Evolutionary conservation across 1,284 basidiomycete species (phyloP), one percentile per base, ranked within the genome.

Genomic region (Trametes pubescens): DNA sequence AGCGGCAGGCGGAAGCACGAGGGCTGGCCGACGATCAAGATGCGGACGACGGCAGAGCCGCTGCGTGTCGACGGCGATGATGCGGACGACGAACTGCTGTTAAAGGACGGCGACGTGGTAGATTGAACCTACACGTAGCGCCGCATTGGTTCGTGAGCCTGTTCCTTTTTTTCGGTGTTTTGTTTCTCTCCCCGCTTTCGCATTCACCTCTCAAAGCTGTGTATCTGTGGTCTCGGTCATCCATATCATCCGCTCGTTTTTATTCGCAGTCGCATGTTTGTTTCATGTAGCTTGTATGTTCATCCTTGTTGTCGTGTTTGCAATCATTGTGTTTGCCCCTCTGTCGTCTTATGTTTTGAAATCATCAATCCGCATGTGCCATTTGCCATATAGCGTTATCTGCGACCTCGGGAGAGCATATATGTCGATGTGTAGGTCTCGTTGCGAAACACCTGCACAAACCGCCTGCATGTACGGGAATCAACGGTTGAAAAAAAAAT

Each of bases 11-110:
- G 66, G 32, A 70, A 65, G 48, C 59, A 66, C 34, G 68, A 65
- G 16, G 73, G 69, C 13, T 65, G 65, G 57, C 71, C 72, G 2
- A 71, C 70, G 18, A 73, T 74, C 58, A 70, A 69, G 56, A 74
- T 73, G 73, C 69, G 60, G 16, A 69, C 74, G 35, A 70, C 73
- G 18, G 61, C 67, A 21, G 67, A 73, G 43, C 73, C 73, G 6
- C 61, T 76, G 11, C 61, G 67, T 4, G 68, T 68, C 11, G 68
- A 69, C 9, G 71, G 64, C 16, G 71, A 71, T 51, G 74, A 73
- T 22, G 72, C 72, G 34, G 77, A 78, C 54, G 76, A 78, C 61
- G 76, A 77, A 61, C 51, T 78, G 40, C 65, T 78, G 14, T 62
- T 78, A 64, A 74, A 69, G 63, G 69, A 64, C 67, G 74, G 77